Conservation (phyloP, 2,329 filamentous ascomycete species). For the Hymenoscyphus scutula region DNA sequence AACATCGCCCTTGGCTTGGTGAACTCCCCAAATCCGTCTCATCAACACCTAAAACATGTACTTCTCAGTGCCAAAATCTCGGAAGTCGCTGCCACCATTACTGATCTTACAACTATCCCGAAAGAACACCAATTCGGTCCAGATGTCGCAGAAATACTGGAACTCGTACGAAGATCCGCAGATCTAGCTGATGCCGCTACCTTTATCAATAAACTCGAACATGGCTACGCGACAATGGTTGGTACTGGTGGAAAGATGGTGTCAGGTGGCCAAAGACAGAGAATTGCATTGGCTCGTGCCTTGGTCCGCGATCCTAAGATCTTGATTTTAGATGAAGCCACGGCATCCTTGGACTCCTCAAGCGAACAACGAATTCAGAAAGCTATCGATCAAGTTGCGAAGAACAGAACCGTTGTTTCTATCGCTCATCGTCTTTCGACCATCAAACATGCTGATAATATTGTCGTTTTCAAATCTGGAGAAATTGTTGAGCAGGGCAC, state of each 20-base stretch:
- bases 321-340: slow-evolving; percentile 59
- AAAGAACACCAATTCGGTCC: slow-evolving; percentile 34
- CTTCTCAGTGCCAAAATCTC: slow-evolving; percentile 12
- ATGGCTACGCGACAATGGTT: slow-evolving; percentile 6
- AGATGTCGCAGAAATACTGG: slow-evolving; percentile 34
- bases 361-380: slow-evolving; percentile 88
- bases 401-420: slow-evolving; percentile 84
- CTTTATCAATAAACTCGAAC: slow-evolving; percentile 49
- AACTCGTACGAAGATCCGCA: slow-evolving; percentile 41
- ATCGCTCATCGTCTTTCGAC: slow-evolving; percentile 93
- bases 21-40: slow-evolving; percentile 51
- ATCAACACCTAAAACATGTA: slow-evolving; percentile 43
- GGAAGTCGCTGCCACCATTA: slow-evolving; percentile 42
- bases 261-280: slow-evolving; percentile 5
- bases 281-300: slow-evolving; percentile 62
- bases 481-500: slow-evolving; percentile 84
- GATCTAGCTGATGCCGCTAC: slow-evolving; percentile 54
- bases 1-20: slow-evolving; percentile 27
- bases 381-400: slow-evolving; percentile 74
- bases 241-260: slow-evolving; percentile 5
- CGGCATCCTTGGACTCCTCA: slow-evolving; percentile 70
- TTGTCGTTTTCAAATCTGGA: slow-evolving; percentile 82
- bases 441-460: slow-evolving; percentile 88
- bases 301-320: slow-evolving; percentile 53
- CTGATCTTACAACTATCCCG: slow-evolving; percentile 49